phyloP scores from a whole-genome alignment of 2,329 filamentous ascomycete genomes.

The Mycogone perniciosa region DNA sequence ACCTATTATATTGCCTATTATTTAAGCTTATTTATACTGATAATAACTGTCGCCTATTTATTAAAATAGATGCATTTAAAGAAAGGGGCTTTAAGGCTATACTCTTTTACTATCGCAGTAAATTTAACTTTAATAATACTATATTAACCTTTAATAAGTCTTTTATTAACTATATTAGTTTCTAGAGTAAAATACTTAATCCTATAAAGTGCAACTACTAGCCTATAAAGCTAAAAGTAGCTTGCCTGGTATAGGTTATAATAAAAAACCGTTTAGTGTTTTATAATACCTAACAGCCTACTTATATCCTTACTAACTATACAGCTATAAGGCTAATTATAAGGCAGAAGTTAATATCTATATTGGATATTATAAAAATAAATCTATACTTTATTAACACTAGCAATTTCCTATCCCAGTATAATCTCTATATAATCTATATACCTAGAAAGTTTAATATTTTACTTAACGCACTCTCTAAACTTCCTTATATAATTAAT shows the following conservation, averaged over 20 bases:
- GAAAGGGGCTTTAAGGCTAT: not conserved
- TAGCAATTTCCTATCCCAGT: no score
- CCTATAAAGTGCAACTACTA: not conserved
- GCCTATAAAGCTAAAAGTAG: not conserved
- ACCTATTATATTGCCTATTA: not conserved
- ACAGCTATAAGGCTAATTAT: not conserved
- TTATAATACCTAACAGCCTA: not conserved
- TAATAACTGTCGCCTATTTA: not conserved
- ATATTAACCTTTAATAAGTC: not conserved
- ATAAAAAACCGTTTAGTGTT: not conserved
- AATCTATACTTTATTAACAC: not conserved
- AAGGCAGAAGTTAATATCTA: not conserved
- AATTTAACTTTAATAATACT: not conserved
- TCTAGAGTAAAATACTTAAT: not conserved
- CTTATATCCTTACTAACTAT: not conserved
- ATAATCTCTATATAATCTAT: not conserved
- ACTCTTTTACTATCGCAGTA: not conserved
- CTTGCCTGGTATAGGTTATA: not conserved
- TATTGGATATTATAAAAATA: not conserved
- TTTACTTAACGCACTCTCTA: not conserved
- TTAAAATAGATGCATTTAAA: not conserved
- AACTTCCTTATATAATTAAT: not conserved
- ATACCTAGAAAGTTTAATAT: not conserved
- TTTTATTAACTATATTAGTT: not conserved
- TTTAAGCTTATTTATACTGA: not conserved